These are phyloP conservation scores for Schizophyllum amplum DNA, from an alignment of 1,284 basidiomycete species.

Conservation along the genomic window DNA sequence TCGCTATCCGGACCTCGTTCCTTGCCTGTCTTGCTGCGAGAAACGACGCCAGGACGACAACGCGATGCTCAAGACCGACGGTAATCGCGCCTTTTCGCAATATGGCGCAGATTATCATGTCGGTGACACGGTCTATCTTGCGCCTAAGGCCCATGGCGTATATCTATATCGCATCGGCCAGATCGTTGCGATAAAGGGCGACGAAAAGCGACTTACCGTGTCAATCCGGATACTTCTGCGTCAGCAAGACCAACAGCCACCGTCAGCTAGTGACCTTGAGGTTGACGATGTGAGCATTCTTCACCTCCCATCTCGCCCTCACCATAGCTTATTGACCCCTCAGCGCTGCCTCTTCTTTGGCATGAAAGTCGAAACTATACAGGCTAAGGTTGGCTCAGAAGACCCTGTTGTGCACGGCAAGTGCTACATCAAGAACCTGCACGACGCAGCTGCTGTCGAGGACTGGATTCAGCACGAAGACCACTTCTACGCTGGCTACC, in stretches of 20 bases:
- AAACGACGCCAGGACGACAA: background rate
- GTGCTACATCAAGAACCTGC: background rate
- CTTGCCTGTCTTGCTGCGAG: background rate
- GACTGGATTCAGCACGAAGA: background rate
- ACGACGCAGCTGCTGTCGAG: background rate
- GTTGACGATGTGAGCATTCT: background rate
- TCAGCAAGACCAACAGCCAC: background rate
- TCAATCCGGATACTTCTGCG: slow-evolving; percentile 2
- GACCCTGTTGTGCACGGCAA: background rate
- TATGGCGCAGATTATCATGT: background rate
- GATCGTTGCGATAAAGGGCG: background rate
- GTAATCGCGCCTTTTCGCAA: background rate
- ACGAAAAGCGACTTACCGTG: background rate
- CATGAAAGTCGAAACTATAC: background rate
- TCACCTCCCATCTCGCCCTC: background rate
- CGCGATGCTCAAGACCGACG: background rate
- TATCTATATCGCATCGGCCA: background rate
- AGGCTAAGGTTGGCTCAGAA: background rate
- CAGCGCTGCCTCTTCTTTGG: background rate
- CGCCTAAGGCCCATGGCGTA: background rate
- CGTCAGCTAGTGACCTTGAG: background rate
- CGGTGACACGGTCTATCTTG: background rate
- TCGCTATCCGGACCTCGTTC: background rate
- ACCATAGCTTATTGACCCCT: background rate
- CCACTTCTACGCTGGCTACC: background rate